phyloP scores from a whole-genome alignment of 768 basidiomycete species.

The Suillus subaureus region DNA sequence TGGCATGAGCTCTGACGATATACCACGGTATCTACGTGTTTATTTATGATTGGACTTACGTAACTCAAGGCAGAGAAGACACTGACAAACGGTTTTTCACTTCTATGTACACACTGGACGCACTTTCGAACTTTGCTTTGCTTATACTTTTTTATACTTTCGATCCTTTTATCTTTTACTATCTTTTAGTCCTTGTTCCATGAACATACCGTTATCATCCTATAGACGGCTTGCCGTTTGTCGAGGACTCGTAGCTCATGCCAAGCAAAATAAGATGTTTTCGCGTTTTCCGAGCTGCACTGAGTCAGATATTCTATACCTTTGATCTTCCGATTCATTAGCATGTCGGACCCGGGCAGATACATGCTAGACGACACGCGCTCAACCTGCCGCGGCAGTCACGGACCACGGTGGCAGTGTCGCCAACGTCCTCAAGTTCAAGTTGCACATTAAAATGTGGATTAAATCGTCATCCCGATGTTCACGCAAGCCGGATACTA shows the following conservation, averaged over 20 bases:
- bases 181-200: constrained; percentile 29
- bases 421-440: no score
- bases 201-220: constrained; percentile 10
- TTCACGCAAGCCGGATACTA: neutral
- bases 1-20: constrained; percentile 28
- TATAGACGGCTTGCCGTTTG: constrained; percentile 10
- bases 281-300: neutral
- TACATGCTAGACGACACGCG: neutral
- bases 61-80: constrained; percentile 10
- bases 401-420: neutral
- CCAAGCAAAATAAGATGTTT: constrained; percentile 10
- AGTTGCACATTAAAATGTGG: no score
- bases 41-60: constrained; percentile 26
- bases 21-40: constrained; percentile 22
- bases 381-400: neutral
- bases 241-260: constrained; percentile 15
- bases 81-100: constrained; percentile 30
- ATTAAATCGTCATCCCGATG: neutral
- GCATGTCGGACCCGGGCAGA: neutral
- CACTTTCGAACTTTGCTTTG: constrained; percentile 10
- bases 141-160: constrained; percentile 10
- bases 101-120: constrained; percentile 27
- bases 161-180: constrained; percentile 20
- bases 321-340: neutral
- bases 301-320: no score